Base-by-base conservation (phyloP, 257 asterid genomes). In the Thymus quinquecostatus region DNA sequence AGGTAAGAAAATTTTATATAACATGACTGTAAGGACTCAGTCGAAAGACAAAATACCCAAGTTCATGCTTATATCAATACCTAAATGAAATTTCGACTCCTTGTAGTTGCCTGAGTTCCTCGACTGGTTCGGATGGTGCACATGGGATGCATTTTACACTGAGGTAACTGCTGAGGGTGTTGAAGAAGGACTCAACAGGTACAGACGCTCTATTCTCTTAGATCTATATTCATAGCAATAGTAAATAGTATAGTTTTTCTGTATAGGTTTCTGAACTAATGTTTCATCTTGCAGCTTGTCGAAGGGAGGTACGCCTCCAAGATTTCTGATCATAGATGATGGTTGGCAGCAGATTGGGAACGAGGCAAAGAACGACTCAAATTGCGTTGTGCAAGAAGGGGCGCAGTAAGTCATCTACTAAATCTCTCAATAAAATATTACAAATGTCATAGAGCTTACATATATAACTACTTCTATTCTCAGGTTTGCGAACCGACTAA, bases 81-180 rank as follows among this genome's bases (percentile, higher is more conserved):
- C 38, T 10, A 14, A 61, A 61, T 50, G 70, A 47, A 45, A 41
- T 63, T 66, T 70, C 65, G 59, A 43, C 56, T 50, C 59, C 73
- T 44, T 80, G 66, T 70, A 93, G 99, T 50, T 94, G 72, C 99
- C 99, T 34, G 84, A 89, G 8, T 81, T 88, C 70, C 79, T 94
- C 28, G 97, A 94, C 84, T 94, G 99, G 99, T 89, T 94, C 68
- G 99, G 99, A 60, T 94, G 99, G 99, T 94, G 99, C 81, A 94
- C 99, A 29, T 94, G 99, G 99, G 99, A 94, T 86, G 99, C 99
- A 73, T 94, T 94, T 77, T 94, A 94, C 85, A 94, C 98, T 33
- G 96, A 89, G 70, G 98, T 94, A 79, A 94, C 99, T 33, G 97
- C 97, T 28, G 99, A 94, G 81, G 97, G 97, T 8, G 97, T 94